Conservation (phyloP, 2,329 filamentous ascomycete species). For the Colletotrichum falcatum region DNA sequence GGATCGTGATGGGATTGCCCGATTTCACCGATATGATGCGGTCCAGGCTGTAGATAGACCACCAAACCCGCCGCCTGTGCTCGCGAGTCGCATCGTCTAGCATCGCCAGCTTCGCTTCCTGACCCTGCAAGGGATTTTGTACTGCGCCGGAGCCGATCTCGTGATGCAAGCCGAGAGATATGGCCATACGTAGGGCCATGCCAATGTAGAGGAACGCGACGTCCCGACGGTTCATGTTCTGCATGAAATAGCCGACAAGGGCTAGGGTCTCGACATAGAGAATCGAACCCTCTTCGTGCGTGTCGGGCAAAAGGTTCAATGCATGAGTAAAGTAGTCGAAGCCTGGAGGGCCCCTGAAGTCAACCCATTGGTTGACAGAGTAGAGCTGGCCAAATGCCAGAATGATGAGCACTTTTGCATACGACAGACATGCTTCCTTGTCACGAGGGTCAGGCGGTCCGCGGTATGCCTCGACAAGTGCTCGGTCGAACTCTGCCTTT, state of each 20-base stretch:
- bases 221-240: conserved; percentile 67
- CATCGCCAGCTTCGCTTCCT: conserved; percentile 12
- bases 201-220: conserved; percentile 67
- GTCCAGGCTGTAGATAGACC: conserved; percentile 51
- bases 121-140: conserved; percentile 11
- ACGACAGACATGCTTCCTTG: conserved; percentile 60
- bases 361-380: conserved; percentile 67
- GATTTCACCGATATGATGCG: conserved; percentile 50
- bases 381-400: conserved; percentile 68
- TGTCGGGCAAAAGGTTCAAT: conserved; percentile 63
- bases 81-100: conserved; percentile 49
- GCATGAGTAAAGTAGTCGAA: conserved; percentile 67
- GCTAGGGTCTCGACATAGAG: conserved; percentile 67
- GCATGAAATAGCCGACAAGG: conserved; percentile 67
- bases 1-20: conserved; percentile 48
- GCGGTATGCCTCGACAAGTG: conserved; percentile 58
- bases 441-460: conserved; percentile 56
- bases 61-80: conserved; percentile 57
- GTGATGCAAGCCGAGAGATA: conserved; percentile 67
- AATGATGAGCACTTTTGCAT: conserved; percentile 64
- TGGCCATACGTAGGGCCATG: conserved; percentile 67
- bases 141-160: conserved; percentile 52
- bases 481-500: conserved; percentile 56
- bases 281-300: conserved; percentile 66
- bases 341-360: conserved; percentile 64